Evolutionary conservation across 345 rosid species (phyloP).

Genomic region (Moricandia arvensis): DNA sequence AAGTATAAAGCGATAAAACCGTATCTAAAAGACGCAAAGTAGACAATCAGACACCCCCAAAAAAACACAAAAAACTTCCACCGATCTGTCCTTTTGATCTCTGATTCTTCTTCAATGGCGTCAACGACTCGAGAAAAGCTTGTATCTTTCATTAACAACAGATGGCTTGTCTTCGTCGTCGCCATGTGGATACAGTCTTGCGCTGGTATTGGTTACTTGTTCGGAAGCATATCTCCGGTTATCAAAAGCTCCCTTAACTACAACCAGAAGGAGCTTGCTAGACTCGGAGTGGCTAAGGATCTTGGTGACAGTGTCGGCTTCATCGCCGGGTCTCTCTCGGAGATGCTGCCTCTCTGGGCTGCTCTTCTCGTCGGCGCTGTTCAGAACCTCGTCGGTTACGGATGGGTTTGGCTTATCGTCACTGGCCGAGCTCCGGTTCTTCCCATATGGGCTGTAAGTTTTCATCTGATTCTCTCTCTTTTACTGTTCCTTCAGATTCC

Average conservation of each 20-base stretch:
- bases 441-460: constrained; percentile 96
- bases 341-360: constrained; percentile 93
- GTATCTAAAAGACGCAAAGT: neutral
- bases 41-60: neutral
- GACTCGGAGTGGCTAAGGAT: constrained; percentile 94
- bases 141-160: constrained; percentile 55
- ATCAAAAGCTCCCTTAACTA: constrained; percentile 84
- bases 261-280: constrained; percentile 79
- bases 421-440: constrained; percentile 70
- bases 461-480: neutral
- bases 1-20: constrained; percentile 11
- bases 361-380: constrained; percentile 87
- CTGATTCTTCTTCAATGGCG: constrained; percentile 34
- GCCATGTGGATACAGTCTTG: constrained; percentile 99
- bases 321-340: constrained; percentile 85
- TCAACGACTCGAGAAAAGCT: constrained; percentile 54
- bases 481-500: neutral
- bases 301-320: constrained; percentile 98
- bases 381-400: constrained; percentile 87
- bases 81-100: constrained; percentile 11
- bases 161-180: constrained; percentile 97
- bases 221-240: constrained; percentile 96
- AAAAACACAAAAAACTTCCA: neutral
- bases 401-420: constrained; percentile 94
- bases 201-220: constrained; percentile 90